A percentile compares a stretch with the other conserved stretches of the same genome.
phyloP scores from a whole-genome alignment of 768 basidiomycete species.

The Neoboletus magnificus region DNA sequence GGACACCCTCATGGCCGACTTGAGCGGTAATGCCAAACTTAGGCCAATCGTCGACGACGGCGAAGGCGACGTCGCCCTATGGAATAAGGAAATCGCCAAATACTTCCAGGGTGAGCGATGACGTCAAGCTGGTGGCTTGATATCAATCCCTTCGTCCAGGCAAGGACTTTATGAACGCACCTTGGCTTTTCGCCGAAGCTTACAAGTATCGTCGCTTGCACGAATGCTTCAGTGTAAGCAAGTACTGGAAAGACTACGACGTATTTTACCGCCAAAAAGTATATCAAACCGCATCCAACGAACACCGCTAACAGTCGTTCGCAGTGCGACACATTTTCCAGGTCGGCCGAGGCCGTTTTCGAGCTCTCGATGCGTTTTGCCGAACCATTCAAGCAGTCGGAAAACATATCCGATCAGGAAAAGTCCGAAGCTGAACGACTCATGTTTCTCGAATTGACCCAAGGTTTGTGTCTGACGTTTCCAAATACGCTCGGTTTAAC shows the following conservation, averaged over 20 bases:
- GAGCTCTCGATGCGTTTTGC: slow-evolving; percentile 91
- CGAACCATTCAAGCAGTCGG: slow-evolving; percentile 68
- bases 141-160: slow-evolving; percentile 37
- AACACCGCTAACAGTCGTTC: slow-evolving; percentile 5
- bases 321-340: slow-evolving; percentile 92
- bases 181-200: slow-evolving; percentile 95
- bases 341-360: slow-evolving; percentile 88
- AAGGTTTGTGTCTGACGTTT: slow-evolving; percentile 48
- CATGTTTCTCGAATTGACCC: slow-evolving; percentile 91
- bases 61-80: slow-evolving; percentile 88
- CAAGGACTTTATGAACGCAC: slow-evolving; percentile 93
- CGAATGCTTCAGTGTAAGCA: slow-evolving; percentile 90
- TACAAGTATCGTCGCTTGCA: slow-evolving; percentile 90
- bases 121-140: background rate
- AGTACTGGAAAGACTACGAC: slow-evolving; percentile 87
- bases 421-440: slow-evolving; percentile 69
- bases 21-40: slow-evolving; percentile 79
- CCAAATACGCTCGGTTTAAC: background rate
- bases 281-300: background rate
- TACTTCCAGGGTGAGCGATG: slow-evolving; percentile 74
- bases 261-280: slow-evolving; percentile 95
- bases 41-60: slow-evolving; percentile 87
- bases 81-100: slow-evolving; percentile 97
- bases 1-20: slow-evolving; percentile 84
- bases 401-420: slow-evolving; percentile 48